These are phyloP conservation scores for Elongisporangium anandrum DNA, from an alignment of 352 stramenopile species.

Conservation along the genomic window DNA sequence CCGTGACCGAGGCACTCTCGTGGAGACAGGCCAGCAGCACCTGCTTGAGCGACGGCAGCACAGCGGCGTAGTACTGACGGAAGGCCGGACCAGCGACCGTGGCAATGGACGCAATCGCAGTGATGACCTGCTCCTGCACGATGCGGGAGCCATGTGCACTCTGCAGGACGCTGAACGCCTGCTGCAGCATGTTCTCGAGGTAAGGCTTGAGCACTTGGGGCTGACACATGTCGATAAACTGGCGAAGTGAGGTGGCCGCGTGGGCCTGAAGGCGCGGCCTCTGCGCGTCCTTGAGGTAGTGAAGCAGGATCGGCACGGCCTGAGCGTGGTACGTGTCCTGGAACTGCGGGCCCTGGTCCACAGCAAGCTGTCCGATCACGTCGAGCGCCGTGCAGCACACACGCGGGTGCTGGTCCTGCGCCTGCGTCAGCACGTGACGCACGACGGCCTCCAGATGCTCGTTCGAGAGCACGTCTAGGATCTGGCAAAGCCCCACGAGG, in stretches of 20 bases:
- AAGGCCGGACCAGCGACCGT: conserved; percentile 62
- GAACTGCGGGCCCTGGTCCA: conserved; percentile 78
- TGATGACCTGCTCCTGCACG: conserved; percentile 80
- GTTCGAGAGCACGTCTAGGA: conserved; percentile 64
- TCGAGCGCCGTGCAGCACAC: conserved; percentile 84
- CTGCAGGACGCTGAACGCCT: conserved; percentile 66
- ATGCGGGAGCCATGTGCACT: conserved; percentile 37
- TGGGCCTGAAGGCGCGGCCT: conserved; percentile 72
- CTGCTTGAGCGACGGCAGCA: conserved; percentile 70
- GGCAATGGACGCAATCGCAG: conserved; percentile 74
- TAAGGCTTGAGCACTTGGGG: conserved; percentile 62
- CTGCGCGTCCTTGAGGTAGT: conserved; percentile 58
- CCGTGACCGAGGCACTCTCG: conserved; percentile 28
- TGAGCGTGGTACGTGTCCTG: conserved; percentile 72
- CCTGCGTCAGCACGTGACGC: conserved; percentile 59
- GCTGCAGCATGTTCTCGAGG: conserved; percentile 63
- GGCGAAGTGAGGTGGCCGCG: conserved; percentile 62
- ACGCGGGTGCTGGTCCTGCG: conserved; percentile 62
- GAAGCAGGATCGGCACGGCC: conserved; percentile 51
- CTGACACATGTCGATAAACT: conserved; percentile 84
- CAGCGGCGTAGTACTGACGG: conserved; percentile 63
- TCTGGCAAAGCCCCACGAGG: conserved; percentile 78
- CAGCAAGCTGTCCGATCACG: conserved; percentile 72
- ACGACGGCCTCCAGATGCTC: conserved; percentile 69
- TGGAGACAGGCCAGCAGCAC: conserved; percentile 64